Evolutionary conservation across 495 filamentous ascomycete species (phyloP), one percentile per base, ranked within the genome.

Genomic region (Penicillium goetzii): DNA sequence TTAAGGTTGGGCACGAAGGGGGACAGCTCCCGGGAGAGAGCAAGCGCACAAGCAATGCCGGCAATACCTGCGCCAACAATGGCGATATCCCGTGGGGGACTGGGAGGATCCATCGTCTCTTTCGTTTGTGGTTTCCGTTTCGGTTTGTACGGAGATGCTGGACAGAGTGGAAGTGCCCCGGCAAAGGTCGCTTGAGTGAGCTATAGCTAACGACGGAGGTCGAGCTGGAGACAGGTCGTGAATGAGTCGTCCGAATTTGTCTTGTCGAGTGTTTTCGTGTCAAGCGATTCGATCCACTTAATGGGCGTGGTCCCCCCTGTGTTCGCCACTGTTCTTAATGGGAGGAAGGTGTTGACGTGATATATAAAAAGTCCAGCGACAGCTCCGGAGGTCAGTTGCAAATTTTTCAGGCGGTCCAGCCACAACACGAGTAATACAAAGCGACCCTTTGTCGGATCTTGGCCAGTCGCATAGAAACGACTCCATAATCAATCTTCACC

Each of bases 21-120:
- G 0, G 75, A 65, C 34, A 83, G 76, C 63, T 80, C 76, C 53
- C 78, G 77, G 11, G 78, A 78, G 11, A 88, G 69, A 7, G 84
- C 72, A 8, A 89, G 73, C 6, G 85, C 85, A 32, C 80, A 76
- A 4, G 82, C 78, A 49, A 86, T 75, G 55, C 86, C 86, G 3
- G 83, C 78, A 58, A 86, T 84, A 17, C 86, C 86, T 14, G 81
- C 83, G 43, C 86, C 85, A 38, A 86, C 76, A 56, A 87, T 83
- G 58, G 77, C 64, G 40, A 82, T 77, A n/a, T 73, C 64, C 30
- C 68, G 74, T 9, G 75, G 70, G 9, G 71, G 71, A 3, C 47
- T 50, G 15, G 58, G 55, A n/a, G 56, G 34, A n/a, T 59, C 62
- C 64, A 69, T 70, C 17, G 30, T 47, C 26, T 25, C n/a, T 1